phyloP scores from a whole-genome alignment of 2,329 filamentous ascomycete species.

The Harringtonia aguacate region DNA sequence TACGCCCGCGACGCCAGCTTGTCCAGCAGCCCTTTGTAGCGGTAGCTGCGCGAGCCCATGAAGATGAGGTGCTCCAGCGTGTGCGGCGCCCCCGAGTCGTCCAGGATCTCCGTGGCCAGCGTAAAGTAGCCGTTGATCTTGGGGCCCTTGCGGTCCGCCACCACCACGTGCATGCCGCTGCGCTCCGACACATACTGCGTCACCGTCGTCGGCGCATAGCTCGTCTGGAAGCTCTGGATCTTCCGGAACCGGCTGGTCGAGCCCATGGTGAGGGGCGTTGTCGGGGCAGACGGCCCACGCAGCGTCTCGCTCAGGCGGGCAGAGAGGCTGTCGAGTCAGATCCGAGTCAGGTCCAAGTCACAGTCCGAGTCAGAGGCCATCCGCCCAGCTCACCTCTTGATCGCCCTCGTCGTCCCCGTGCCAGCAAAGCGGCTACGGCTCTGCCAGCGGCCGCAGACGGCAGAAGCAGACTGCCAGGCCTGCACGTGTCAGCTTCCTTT shows the following conservation, averaged over 20 bases:
- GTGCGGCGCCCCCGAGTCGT: slow-evolving; percentile 88
- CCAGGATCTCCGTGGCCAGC: slow-evolving; percentile 91
- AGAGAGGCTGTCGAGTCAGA: no score
- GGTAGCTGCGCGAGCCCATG: slow-evolving; percentile 88
- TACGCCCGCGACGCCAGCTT: slow-evolving; percentile 91
- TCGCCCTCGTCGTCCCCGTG: background rate
- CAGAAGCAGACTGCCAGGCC: background rate
- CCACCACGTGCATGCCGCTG: slow-evolving; percentile 89
- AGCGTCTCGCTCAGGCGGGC: no score
- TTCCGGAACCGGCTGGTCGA: slow-evolving; percentile 57
- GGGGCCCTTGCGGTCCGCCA: slow-evolving; percentile 87
- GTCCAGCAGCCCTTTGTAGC: slow-evolving; percentile 89
- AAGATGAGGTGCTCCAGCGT: slow-evolving; percentile 76
- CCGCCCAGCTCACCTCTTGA: no score
- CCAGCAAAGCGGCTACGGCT: background rate
- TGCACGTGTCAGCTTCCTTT: background rate
- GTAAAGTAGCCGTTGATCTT: slow-evolving; percentile 93
- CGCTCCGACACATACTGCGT: slow-evolving; percentile 93
- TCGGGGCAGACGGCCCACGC: slow-evolving; percentile 8
- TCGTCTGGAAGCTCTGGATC: slow-evolving; percentile 74
- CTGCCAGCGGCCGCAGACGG: slow-evolving; percentile 1
- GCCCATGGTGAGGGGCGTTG: slow-evolving; percentile 36
- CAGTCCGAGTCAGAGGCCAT: no score
- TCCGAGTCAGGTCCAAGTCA: no score
- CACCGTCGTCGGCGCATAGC: slow-evolving; percentile 81